Base-by-base conservation (phyloP, 2,329 filamentous ascomycete genomes). In the Fusarium brachygibbosum region DNA sequence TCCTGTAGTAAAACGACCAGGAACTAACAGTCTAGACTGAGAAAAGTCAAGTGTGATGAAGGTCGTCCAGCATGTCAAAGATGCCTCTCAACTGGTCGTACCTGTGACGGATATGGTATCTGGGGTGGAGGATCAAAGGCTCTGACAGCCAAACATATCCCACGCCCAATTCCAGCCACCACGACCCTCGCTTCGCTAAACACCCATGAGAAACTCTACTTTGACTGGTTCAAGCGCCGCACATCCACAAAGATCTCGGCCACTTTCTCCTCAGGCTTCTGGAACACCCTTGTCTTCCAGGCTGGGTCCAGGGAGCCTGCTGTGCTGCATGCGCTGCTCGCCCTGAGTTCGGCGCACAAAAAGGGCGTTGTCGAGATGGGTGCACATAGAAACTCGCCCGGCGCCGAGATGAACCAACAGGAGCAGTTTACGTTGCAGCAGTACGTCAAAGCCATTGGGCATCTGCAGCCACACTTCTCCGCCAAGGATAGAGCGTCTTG, bases 251-350 rank as follows among this genome's bases (percentile, higher is more conserved):
- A 82, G 53, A 61, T 83, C 1, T 77, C 76, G 0, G 80, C 80
- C 1, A 73, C 74, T 2, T 82, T 81, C 53, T 65, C 58, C 23
- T 80, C 77, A 2, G 63, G 53, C 1, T 82, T 83, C 44, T 83
- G 82, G 82, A 71, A 71, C 29, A 73, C 64, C 9, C 73, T 82
- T 12, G 58, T 83, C 16, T 69, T 81, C 25, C 81, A 82, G 38
- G 76, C 76, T 8, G 76, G 76, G 21, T 59, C 75, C 1, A 69
- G 46, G 13, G 81, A 83, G 51, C 80, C 81, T 0, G 78, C 81
- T 2, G 74, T 83, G 4, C 58, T 82, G n/a, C 80, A 83, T 37
- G 79, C 81, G 3, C 69, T 76, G 3, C 69, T 83, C 6, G 80
- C 81, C 0, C 62, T 83, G n/a, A 75, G 78, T 56, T 78, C 80